Base-by-base conservation (phyloP, 208 protist genomes). In the Leishmania braziliensis region DNA sequence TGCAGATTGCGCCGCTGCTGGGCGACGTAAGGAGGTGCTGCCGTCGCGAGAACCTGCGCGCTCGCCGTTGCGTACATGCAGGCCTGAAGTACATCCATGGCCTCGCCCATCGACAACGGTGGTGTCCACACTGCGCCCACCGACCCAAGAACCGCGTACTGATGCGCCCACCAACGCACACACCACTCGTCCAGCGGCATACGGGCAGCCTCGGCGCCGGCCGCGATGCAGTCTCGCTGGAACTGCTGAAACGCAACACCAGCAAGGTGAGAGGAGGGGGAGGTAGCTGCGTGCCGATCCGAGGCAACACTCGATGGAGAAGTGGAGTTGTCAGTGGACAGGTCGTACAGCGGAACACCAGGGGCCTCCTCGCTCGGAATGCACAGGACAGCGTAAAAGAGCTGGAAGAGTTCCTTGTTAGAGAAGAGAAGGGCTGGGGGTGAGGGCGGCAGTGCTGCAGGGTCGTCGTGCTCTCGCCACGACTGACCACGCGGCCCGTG, bases 141-240 rank as follows among this genome's bases (percentile, higher is more conserved):
- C 23, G 18, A 1, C 3, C 8, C 51, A 39, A 2, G 12, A 14
- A 6, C 36, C 14, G 54, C 16, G 56, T 65, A 65, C 56, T 68
- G 56, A 46, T 80, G 56, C 0, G 62, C 43, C 79, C 88, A 84
- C 78, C 82, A 87, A 5, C 88, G 90, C 9, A 93, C 88, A 80
- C 90, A 93, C 80, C 86, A 89, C 63, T 91, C 90, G 18, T 93
- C 90, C 23, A 90, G 36, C 33, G 81, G 69, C 81, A 93, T 82
- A 50, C 80, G 54, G 3, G 26, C 26, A 18, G 54, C 51, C 23
- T 58, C 51, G 29, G 65, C 23, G 23, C 20, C 26, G 5, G 75
- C 69, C 4, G 72, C 43, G 39, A 78, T 39, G 76, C 60, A 78
- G 79, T 77, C 60, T 26, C 5, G 43, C 23, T 72, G 68, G 72